Conservation (phyloP, 345 rosid genomes). For the Populus davidiana region DNA sequence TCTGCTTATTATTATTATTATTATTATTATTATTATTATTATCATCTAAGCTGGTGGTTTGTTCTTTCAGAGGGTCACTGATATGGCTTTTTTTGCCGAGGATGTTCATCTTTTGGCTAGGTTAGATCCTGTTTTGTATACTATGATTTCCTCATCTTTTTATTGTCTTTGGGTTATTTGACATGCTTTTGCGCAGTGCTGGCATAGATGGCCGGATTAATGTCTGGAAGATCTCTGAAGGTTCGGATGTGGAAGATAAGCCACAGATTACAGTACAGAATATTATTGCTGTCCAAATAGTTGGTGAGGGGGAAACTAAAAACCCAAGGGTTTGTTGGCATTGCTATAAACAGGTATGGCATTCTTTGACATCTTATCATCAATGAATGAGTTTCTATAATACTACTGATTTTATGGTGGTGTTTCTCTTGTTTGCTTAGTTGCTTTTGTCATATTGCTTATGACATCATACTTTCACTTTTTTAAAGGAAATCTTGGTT, state of each 20-base stretch:
- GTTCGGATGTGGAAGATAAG: slow-evolving; percentile 67
- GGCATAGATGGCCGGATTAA: slow-evolving; percentile 75
- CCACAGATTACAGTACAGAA: slow-evolving; percentile 61
- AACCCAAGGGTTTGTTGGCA: slow-evolving; percentile 95
- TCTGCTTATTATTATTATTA: not conserved
- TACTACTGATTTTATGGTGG: not conserved
- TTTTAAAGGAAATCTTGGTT: slow-evolving; percentile 68
- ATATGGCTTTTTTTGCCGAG: slow-evolving; percentile 87
- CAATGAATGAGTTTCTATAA: not conserved
- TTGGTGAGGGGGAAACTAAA: slow-evolving; percentile 47
- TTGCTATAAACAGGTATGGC: slow-evolving; percentile 70
- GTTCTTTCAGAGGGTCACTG: slow-evolving; percentile 64
- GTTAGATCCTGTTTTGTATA: slow-evolving; percentile 33
- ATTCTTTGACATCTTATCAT: not conserved
- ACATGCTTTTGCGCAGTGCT: slow-evolving; percentile 43
- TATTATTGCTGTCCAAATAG: slow-evolving; percentile 59
- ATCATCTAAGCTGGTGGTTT: not conserved
- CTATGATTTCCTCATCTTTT: slow-evolving; percentile 1
- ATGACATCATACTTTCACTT: not conserved
- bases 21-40: not conserved
- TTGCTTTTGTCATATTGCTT: slow-evolving; percentile 1
- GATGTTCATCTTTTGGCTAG: slow-evolving; percentile 92
- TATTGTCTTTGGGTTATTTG: not conserved
- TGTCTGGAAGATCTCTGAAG: slow-evolving; percentile 82
- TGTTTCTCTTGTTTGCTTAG: not conserved